Evolutionary conservation across 805 yeast species (phyloP).

Genomic region (Ogataea nakhonphanomensis): DNA sequence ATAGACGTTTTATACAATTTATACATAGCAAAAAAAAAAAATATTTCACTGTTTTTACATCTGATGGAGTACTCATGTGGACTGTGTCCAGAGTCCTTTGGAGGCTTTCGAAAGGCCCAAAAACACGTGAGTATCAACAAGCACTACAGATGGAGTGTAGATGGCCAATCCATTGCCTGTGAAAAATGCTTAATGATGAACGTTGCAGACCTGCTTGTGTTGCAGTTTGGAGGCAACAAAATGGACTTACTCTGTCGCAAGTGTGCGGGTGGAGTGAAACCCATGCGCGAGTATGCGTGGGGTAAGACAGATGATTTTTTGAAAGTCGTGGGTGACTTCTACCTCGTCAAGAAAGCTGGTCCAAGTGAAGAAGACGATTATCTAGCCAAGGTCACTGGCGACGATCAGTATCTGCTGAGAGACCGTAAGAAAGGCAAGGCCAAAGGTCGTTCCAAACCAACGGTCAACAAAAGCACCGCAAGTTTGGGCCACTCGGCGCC

Average conservation of each 20-base stretch:
- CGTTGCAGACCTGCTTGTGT: slow-evolving; percentile 7
- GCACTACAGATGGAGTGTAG: slow-evolving; percentile 5
- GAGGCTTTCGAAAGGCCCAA: slow-evolving; percentile 9
- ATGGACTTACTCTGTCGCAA: slow-evolving; percentile 5
- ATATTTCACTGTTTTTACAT: neutral
- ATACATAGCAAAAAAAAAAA: neutral
- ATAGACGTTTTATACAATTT: too few relatives aligned
- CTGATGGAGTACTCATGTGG: slow-evolving; percentile 8
- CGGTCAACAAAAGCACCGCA: neutral
- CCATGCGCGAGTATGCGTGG: slow-evolving; percentile 4
- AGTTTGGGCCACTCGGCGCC: too few relatives aligned
- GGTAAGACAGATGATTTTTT: slow-evolving; percentile 6
- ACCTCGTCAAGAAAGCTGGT: slow-evolving; percentile 1
- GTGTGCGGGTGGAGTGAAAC: slow-evolving; percentile 2
- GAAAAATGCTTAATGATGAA: slow-evolving; percentile 8
- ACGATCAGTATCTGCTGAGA: slow-evolving; percentile 3
- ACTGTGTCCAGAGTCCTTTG: slow-evolving; percentile 8
- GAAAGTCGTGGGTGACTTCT: slow-evolving; percentile 8
- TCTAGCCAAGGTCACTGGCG: slow-evolving; percentile 3
- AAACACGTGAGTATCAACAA: slow-evolving; percentile 6
- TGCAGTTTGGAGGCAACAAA: slow-evolving; percentile 5
- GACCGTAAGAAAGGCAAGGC: slow-evolving; percentile 2
- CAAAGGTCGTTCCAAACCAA: neutral
- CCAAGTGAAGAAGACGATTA: slow-evolving; percentile 4
- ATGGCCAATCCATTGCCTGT: slow-evolving; percentile 1